phyloP scores from a whole-genome alignment of 2,329 filamentous ascomycete species.

The Fusarium metavorans region DNA sequence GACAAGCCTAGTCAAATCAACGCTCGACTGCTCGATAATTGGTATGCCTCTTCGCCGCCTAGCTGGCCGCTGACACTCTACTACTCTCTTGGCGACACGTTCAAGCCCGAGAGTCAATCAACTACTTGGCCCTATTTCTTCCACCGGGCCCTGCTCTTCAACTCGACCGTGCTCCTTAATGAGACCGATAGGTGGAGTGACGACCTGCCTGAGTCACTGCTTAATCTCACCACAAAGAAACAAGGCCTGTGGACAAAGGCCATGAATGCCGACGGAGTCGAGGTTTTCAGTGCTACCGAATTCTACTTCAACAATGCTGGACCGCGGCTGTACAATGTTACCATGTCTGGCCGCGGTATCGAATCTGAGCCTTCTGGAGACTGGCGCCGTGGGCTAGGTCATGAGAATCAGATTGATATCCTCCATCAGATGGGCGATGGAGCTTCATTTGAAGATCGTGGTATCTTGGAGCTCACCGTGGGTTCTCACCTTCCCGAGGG shows the following conservation, averaged over 20 bases:
- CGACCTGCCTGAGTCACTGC: not conserved
- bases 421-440: not conserved
- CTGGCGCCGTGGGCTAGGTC: not conserved
- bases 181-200: not conserved
- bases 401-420: not conserved
- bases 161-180: not conserved
- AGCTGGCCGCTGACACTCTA: not conserved
- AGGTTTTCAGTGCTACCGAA: not conserved
- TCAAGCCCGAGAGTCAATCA: not conserved
- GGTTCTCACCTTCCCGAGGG: not conserved
- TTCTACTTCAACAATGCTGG: not conserved
- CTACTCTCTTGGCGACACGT: not conserved
- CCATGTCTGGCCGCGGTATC: not conserved
- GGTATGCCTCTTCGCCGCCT: not conserved
- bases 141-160: not conserved
- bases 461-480: not conserved
- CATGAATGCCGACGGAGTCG: not conserved
- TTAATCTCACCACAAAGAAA: not conserved
- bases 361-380: not conserved
- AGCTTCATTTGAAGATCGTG: not conserved
- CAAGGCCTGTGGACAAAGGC: not conserved
- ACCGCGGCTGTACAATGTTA: not conserved
- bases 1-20: not conserved
- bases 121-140: not conserved
- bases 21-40: not conserved